These are phyloP conservation scores for Blastocystis sp. DNA, from an alignment of 352 stramenopile genomes.

Conservation along the genomic window DNA sequence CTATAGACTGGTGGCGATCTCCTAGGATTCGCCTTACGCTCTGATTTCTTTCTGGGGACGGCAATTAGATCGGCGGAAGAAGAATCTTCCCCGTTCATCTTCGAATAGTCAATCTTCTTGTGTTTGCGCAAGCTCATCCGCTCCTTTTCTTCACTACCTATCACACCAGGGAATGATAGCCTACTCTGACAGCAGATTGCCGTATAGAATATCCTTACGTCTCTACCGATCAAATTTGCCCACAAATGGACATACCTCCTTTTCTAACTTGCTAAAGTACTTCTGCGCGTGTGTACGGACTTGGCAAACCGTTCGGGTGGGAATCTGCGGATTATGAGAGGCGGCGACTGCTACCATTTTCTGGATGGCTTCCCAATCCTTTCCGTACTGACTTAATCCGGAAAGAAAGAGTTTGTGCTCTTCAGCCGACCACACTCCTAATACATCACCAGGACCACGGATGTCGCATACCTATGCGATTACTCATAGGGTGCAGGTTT, in stretches of 20 bases:
- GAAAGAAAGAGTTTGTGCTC: constrained; percentile 21
- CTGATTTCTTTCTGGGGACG: background rate
- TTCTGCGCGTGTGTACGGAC: constrained; percentile 39
- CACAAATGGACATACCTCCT: background rate
- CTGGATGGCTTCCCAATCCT: constrained; percentile 9
- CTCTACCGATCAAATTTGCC: background rate
- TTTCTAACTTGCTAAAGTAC: constrained; percentile 30
- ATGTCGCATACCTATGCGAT: background rate
- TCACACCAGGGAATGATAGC: background rate
- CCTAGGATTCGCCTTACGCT: background rate
- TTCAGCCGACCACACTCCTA: constrained; percentile 18
- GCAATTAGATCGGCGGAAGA: background rate
- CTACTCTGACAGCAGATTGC: background rate
- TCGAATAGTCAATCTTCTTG: background rate
- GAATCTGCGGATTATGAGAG: background rate
- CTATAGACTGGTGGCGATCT: too few species aligned
- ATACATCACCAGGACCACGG: background rate
- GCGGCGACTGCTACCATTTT: background rate
- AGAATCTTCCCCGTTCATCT: background rate
- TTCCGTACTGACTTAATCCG: constrained; percentile 4
- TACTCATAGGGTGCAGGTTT: background rate
- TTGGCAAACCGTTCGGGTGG: constrained; percentile 7
- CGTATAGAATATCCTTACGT: constrained; percentile 11
- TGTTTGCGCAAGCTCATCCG: constrained; percentile 23
- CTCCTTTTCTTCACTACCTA: constrained; percentile 8